Base-by-base conservation (phyloP, 164 flowering plant genomes). In the Tinospora cordifolia region DNA sequence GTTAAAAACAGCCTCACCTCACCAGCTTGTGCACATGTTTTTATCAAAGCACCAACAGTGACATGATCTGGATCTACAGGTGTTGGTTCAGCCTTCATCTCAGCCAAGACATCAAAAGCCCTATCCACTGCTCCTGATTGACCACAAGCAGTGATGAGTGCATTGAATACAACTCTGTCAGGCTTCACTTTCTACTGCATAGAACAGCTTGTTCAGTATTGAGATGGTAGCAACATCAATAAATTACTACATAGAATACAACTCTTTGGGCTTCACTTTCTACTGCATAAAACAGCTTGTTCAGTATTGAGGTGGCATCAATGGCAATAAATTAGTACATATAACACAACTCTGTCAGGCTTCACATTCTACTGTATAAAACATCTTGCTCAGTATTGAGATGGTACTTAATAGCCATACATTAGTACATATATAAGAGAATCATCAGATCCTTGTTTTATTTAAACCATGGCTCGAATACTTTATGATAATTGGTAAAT, bases 231-330 rank as follows among this genome's bases (percentile, higher is more conserved):
- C 30, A n/a, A n/a, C n/a, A n/a, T n/a, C n/a, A n/a, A n/a, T n/a
- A n/a, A n/a, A n/a, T n/a, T n/a, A n/a, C n/a, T n/a, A n/a, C 97
- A 82, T 92, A 90, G 88, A 94, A 94, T 62, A 94, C 84, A 83
- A 94, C 97, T 74, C 96, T 87, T 94, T 97, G 75, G 97, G 97
- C 87, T 89, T 87, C 87, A 92, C 97, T 36, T 92, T 87, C 99
- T 94, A 90, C 95, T 84, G 91, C 81, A 86, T 76, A 76, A 41
- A 85, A 81, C 66, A 80, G 70, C 69, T 76, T 62, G 74, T 74
- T 81, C 71, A 80, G 82, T 68, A 54, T 76, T 62, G 74, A 72
- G 68, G 65, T 51, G 69, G 62, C 72, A 49, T 57, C 30, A 57
- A 65, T 22, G 27, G 1, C 34, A 68, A 62, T 46, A 22, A 41